Evolutionary conservation across 306 rosid genomes (phyloP).

Genomic region (Cyclanthera cordifolia): DNA sequence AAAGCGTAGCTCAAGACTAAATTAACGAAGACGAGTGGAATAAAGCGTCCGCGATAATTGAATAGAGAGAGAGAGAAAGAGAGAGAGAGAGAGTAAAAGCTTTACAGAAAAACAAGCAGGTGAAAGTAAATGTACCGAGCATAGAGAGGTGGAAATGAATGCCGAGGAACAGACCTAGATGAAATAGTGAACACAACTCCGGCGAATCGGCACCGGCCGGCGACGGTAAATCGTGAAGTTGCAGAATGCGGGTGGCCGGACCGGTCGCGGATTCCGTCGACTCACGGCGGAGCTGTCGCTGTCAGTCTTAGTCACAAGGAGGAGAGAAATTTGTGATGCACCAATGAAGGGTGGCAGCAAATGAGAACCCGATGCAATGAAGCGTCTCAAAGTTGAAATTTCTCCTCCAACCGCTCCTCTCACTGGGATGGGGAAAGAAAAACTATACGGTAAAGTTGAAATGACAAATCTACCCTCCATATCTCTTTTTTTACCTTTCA

Average conservation of each 20-base stretch:
- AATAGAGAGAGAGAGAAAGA: background rate
- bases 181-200: constrained; percentile 36
- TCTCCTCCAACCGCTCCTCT: constrained; percentile 5
- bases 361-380: constrained; percentile 20
- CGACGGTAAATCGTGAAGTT: constrained; percentile 23
- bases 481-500: background rate
- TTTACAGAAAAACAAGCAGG: background rate
- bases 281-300: constrained; percentile 11
- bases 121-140: background rate
- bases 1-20: background rate
- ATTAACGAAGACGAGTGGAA: constrained; percentile 15
- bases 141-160: constrained; percentile 7
- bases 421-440: background rate
- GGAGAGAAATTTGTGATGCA: constrained; percentile 12
- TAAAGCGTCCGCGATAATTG: constrained; percentile 8
- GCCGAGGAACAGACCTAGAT: constrained; percentile 10
- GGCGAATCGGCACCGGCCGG: constrained; percentile 16
- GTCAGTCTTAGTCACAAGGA: background rate
- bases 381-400: constrained; percentile 30
- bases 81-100: too few relatives aligned
- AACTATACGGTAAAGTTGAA: fast-evolving
- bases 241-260: background rate
- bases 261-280: background rate
- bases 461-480: constrained; percentile 12
- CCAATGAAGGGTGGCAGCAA: constrained; percentile 13